phyloP scores from a whole-genome alignment of 2,329 filamentous ascomycete species.

The Diaporthe capsici region DNA sequence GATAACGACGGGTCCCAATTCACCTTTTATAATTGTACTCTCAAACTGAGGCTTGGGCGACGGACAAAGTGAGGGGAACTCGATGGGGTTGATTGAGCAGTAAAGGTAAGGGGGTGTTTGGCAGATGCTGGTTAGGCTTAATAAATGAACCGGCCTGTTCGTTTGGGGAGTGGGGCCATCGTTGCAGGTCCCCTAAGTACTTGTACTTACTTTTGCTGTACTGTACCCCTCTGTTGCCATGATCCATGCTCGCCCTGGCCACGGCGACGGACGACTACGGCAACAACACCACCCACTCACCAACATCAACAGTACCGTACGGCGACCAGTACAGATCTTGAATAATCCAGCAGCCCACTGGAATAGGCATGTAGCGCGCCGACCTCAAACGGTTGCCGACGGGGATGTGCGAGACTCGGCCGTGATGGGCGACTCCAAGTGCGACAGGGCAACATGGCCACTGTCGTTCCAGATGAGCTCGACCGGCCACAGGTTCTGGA shows the following conservation, averaged over 20 bases:
- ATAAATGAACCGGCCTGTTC: neutral
- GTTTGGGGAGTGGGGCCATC: neutral
- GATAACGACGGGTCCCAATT: too few species aligned
- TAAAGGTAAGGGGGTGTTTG: neutral
- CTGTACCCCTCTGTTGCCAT: neutral
- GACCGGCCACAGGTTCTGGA: constrained; percentile 69
- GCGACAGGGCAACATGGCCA: constrained; percentile 43
- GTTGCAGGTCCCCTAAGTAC: neutral
- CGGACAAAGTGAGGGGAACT: neutral
- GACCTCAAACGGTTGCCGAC: neutral
- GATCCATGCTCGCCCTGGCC: neutral
- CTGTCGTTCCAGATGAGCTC: constrained; percentile 41
- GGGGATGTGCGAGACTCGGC: neutral
- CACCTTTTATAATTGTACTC: too few species aligned
- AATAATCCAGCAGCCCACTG: neutral
- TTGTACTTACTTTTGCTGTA: too few species aligned
- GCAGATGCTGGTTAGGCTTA: neutral
- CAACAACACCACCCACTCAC: neutral
- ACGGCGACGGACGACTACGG: neutral
- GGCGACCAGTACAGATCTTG: neutral
- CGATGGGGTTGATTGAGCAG: neutral
- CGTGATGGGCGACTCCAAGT: neutral
- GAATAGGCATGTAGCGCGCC: neutral
- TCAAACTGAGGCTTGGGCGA: neutral
- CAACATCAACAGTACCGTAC: neutral